These are phyloP conservation scores for Lipomyces orientalis DNA, from an alignment of 805 yeast species.

Conservation along the genomic window DNA sequence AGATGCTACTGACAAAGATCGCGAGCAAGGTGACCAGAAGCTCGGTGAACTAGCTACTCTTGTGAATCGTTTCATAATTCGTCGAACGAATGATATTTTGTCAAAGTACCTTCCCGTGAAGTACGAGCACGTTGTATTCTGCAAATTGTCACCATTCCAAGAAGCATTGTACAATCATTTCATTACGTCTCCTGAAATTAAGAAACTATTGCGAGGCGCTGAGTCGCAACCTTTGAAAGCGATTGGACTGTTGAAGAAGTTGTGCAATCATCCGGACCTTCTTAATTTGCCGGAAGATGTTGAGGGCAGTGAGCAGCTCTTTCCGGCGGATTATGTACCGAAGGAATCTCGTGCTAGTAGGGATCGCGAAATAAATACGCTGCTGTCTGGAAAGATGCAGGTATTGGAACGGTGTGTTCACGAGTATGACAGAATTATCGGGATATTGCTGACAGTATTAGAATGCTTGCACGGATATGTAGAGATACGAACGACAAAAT, in stretches of 20 bases:
- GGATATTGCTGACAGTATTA: not conserved
- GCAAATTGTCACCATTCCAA: slow-evolving; percentile 81
- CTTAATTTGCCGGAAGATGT: slow-evolving; percentile 76
- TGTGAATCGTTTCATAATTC: slow-evolving; percentile 87
- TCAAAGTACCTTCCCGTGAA: slow-evolving; percentile 94
- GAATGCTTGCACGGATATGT: slow-evolving; percentile 73
- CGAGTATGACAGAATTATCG: slow-evolving; percentile 4
- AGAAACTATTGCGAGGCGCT: slow-evolving; percentile 61
- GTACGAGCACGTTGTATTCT: slow-evolving; percentile 96
- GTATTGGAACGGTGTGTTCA: slow-evolving; percentile 59
- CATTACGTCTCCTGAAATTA: slow-evolving; percentile 78
- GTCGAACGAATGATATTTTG: slow-evolving; percentile 93
- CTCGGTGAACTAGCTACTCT: slow-evolving; percentile 70
- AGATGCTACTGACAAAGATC: slow-evolving; percentile 80
- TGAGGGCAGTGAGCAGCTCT: slow-evolving; percentile 61
- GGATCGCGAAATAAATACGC: slow-evolving; percentile 72
- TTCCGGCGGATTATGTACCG: slow-evolving; percentile 77
- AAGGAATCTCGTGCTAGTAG: slow-evolving; percentile 56
- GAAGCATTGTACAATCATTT: slow-evolving; percentile 70
- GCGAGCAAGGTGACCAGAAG: slow-evolving; percentile 69
- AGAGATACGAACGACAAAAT: slow-evolving; percentile 91
- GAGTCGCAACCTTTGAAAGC: slow-evolving; percentile 88
- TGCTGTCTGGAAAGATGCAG: slow-evolving; percentile 85
- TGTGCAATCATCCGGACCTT: slow-evolving; percentile 93
- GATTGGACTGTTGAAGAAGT: slow-evolving; percentile 83